These are phyloP conservation scores for Fusarium falciforme DNA, from an alignment of 2,329 filamentous ascomycete species.

Conservation along the genomic window DNA sequence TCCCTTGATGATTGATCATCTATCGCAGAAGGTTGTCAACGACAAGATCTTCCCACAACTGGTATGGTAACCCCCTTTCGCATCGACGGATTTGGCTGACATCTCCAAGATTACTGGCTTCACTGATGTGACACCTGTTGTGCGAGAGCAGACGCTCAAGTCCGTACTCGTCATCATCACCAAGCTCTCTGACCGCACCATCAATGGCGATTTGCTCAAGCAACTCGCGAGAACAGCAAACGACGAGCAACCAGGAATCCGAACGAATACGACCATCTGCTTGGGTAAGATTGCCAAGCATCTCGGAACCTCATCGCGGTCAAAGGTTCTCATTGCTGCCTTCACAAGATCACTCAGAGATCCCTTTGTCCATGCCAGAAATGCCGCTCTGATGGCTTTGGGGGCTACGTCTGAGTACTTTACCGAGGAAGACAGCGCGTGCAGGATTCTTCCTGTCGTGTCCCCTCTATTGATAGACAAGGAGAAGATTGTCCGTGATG, in stretches of 20 bases:
- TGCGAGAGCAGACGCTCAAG: constrained; percentile 96
- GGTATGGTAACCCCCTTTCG: constrained; percentile 59
- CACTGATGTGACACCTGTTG: constrained; percentile 88
- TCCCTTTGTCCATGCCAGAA: constrained; percentile 93
- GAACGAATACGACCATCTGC: constrained; percentile 98
- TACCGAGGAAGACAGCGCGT: constrained; percentile 88
- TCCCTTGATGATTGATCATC: constrained; percentile 88
- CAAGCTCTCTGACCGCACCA: constrained; percentile 90
- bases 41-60: constrained; percentile 97
- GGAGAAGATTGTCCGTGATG: constrained; percentile 93
- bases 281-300: constrained; percentile 95
- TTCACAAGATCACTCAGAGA: constrained; percentile 91
- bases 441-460: constrained; percentile 83
- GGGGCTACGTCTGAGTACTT: constrained; percentile 89
- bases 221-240: constrained; percentile 96
- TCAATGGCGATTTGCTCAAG: constrained; percentile 92
- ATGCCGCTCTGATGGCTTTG: constrained; percentile 87
- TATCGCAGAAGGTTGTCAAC: constrained; percentile 89
- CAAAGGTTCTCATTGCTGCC: constrained; percentile 92
- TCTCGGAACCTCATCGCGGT: constrained; percentile 79
- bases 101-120: constrained; percentile 83
- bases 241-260: constrained; percentile 95
- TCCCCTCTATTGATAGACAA: constrained; percentile 91
- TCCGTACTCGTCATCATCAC: constrained; percentile 87
- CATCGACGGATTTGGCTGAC: constrained; percentile 38